These are phyloP conservation scores for Leccinum variabile DNA, from an alignment of 1,284 basidiomycete genomes.

Conservation along the genomic window DNA sequence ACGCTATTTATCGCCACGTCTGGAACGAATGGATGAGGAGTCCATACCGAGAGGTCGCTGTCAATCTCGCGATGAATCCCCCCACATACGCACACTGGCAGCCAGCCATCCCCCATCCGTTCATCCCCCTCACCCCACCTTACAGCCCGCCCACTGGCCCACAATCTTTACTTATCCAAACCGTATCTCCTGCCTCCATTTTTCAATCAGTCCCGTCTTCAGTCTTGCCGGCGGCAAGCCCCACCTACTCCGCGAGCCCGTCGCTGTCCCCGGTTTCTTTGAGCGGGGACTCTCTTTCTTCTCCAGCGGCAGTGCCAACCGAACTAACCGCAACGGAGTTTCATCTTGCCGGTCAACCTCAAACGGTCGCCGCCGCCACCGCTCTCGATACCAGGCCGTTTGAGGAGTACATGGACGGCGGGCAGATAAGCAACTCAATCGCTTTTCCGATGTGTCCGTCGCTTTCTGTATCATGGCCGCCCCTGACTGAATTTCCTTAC, in stretches of 20 bases:
- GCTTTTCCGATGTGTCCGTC: not conserved
- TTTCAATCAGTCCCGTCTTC: not conserved
- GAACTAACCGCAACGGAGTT: no score
- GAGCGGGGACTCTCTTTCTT: not conserved
- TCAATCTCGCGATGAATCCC: not conserved
- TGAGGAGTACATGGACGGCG: not conserved
- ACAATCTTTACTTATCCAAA: not conserved
- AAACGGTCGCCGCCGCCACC: not conserved
- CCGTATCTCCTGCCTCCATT: not conserved
- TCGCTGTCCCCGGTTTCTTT: not conserved
- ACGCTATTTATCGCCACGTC: not conserved
- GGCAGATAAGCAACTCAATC: not conserved
- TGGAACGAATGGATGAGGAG: not conserved
- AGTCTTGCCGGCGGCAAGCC: not conserved
- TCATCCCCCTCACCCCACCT: not conserved
- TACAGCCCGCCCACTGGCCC: not conserved
- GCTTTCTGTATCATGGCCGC: not conserved
- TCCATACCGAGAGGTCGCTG: not conserved
- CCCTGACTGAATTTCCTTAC: not conserved
- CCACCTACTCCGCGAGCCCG: not conserved
- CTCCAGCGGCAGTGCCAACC: not conserved
- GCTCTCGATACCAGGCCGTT: not conserved
- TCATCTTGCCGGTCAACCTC: not conserved
- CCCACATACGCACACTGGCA: not conserved
- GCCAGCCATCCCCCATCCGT: not conserved